Conservation (phyloP, 2,329 filamentous ascomycete species). For the Arthrinium puccinioides region DNA sequence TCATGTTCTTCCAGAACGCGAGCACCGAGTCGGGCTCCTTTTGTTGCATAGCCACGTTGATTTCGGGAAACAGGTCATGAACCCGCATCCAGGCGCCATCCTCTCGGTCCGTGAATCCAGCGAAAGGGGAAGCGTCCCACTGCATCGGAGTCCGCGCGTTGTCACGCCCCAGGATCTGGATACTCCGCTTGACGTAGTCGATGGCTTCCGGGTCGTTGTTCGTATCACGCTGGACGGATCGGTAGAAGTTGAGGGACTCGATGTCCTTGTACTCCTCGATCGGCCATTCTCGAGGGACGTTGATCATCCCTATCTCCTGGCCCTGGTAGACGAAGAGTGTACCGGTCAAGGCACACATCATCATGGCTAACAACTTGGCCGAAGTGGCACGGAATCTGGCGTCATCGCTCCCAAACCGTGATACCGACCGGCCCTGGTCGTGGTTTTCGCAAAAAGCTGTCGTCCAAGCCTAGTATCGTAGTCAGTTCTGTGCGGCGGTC, state of each 20-base stretch:
- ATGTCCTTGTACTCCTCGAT: slow-evolving; percentile 41
- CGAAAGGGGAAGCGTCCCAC: slow-evolving; percentile 54
- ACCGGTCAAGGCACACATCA: slow-evolving; percentile 39
- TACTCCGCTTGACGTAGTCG: slow-evolving; percentile 1
- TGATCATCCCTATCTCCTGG: slow-evolving; percentile 54
- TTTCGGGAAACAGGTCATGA: slow-evolving; percentile 52
- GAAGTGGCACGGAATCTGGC: slow-evolving; percentile 33
- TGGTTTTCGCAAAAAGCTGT: slow-evolving; percentile 59
- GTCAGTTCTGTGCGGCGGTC: no score
- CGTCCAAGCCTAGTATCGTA: slow-evolving; percentile 37
- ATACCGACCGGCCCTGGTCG: slow-evolving; percentile 50
- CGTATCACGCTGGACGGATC: slow-evolving; percentile 18
- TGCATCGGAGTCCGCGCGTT: slow-evolving; percentile 68
- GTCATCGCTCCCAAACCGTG: slow-evolving; percentile 39
- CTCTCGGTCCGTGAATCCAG: slow-evolving; percentile 43
- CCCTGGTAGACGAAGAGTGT: slow-evolving; percentile 55
- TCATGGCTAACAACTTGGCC: slow-evolving; percentile 47
- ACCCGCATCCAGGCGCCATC: slow-evolving; percentile 62
- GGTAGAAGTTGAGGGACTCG: slow-evolving; percentile 41
- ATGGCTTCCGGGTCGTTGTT: slow-evolving; percentile 11
- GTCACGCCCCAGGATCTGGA: slow-evolving; percentile 38
- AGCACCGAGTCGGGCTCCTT: slow-evolving; percentile 43
- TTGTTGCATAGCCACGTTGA: slow-evolving; percentile 55
- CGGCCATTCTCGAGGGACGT: slow-evolving; percentile 40
- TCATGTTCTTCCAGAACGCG: slow-evolving; percentile 52